Base-by-base conservation (phyloP, 805 yeast species). In the Lipomyces sp. region DNA sequence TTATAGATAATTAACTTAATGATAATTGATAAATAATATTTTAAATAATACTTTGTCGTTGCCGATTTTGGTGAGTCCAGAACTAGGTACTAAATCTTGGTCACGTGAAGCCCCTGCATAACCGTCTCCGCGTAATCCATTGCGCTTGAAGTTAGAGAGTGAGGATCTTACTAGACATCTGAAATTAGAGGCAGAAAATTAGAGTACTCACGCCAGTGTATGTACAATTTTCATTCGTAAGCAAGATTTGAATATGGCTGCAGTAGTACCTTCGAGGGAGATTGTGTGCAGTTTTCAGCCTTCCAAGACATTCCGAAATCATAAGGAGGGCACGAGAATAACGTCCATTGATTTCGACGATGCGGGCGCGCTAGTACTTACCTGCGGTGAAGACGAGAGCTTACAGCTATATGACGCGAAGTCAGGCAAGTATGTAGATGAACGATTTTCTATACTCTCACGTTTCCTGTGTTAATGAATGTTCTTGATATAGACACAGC, bases 381-480 rank as follows among this genome's bases (percentile, higher is more conserved):
- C 96, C 1, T 81, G 95, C 0, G 92, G 96, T 2, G 86, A 87
- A 5, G 96, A 90, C 78, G 94, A 91, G 74, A 82, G 90, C 33
- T 87, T 95, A 73, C 96, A 92, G 73, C 79, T 95, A 24, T 94
- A 92, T 76, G 97, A 94, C 77, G 80, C 84, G n/a, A 83, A 83
- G 66, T 65, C 75, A 1, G 98, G 97, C 4, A 81, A 83, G 62
- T 89, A 87, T 69, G 73, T 83, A 13, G 15, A 11, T 37, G 15
- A 24, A 1, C 11, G 4, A 35, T 24, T 4, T 10, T 39, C 18
- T 6, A 24, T 8, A 33, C 18, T 53, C 13, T 34, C 32, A 39
- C 2, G 13, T 24, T 32, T 24, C 30, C 32, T 29, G 24, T 56
- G 32, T 56, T 5, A 53, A 24, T 34, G 11, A 6, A 34, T 13